A percentile compares a stretch with the other conserved stretches of the same genome.
Conservation (phyloP, 2,329 filamentous ascomycete genomes). For the Scedosporium apiospermum region DNA sequence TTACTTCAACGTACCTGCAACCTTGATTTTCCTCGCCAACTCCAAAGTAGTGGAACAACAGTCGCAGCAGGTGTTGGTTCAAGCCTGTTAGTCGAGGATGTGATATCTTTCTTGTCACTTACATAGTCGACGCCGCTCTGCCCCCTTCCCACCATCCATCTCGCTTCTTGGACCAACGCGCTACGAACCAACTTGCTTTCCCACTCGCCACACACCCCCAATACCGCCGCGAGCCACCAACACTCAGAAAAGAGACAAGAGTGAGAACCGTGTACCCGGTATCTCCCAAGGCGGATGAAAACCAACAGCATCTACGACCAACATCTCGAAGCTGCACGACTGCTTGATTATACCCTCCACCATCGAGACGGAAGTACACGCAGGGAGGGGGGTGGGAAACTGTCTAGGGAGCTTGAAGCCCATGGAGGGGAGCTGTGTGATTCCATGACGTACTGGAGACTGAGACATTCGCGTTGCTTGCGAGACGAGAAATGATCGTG, state of each 20-base stretch:
- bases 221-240: background rate
- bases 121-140: background rate
- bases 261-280: background rate
- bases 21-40: background rate
- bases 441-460: no score
- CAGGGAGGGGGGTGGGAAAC: no score
- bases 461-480: no score
- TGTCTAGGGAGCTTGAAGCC: no score
- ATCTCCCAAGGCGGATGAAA: background rate
- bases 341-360: slow-evolving; percentile 6
- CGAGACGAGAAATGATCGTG: no score
- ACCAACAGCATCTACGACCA: background rate
- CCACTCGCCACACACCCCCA: background rate
- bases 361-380: background rate
- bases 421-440: no score
- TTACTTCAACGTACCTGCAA: background rate
- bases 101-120: background rate
- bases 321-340: slow-evolving; percentile 4
- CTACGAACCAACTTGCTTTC: background rate
- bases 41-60: background rate
- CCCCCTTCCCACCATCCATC: background rate
- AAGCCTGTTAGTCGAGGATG: background rate
- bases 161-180: background rate
- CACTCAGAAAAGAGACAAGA: background rate
- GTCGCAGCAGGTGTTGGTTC: background rate